Evolutionary conservation across 148 eudicot genomes (phyloP), one percentile per base, ranked within the genome.

Genomic region (Cornus kousa): DNA sequence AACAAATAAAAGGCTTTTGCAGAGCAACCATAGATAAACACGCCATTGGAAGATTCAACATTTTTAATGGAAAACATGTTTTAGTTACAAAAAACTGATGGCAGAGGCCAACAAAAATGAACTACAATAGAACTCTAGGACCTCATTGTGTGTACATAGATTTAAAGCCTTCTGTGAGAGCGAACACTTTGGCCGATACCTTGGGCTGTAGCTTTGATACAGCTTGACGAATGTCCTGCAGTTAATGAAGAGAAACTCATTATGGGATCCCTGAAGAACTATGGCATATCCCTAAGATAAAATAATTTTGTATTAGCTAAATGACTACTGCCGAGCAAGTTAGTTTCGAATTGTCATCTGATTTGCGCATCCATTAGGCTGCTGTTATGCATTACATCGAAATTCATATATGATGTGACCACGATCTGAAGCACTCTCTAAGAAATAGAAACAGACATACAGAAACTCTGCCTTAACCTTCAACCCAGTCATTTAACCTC

Each of bases 161-260:
- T 82, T 91, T 95, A 65, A 93, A 95, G 62, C 97, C 99, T 87
- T 95, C 99, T 10, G 99, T 93, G 22, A 95, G 88, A 53, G 92
- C 89, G 23, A 80, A 82, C 81, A 95, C 99, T 85, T 95, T 93
- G 22, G 92, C 99, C 22, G 93, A 82, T 16, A 95, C 95, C 87
- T 90, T 93, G 6, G 92, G 62, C 80, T 95, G 99, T 88, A 95
- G 76, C 83, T 89, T 90, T 7, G 97, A 82, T 68, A 91, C 94
- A 28, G 97, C 99, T 85, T 84, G 87, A n/a, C 93, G 94, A 32
- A 95, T 95, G 68, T 95, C 99, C 99, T 95, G 87, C 31, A 83
- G 67, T 76, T 14, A 55, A 71, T 23, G 72, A 7, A 8, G 23
- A 67, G 7, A 67, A 19, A 65, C n/a, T 71, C 73, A 39, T 64